Percentiles rank a stretch among this genome's conserved stretches.
Conservation (phyloP, 345 rosid species). For the Erucastrum elatum region DNA sequence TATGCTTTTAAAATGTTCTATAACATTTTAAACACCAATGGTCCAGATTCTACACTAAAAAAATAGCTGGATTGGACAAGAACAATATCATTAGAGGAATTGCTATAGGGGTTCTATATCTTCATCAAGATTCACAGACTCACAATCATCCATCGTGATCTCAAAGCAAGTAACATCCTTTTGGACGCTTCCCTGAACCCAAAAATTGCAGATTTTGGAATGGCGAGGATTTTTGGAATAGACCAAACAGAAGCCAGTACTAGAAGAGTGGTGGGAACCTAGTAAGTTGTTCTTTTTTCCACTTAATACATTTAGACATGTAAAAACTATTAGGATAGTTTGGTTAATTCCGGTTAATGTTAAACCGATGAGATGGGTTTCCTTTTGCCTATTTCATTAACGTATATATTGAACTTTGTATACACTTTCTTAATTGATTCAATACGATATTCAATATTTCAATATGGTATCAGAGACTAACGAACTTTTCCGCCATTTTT, state of each 20-base stretch:
- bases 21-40: background rate
- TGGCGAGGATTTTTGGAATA: slow-evolving; percentile 44
- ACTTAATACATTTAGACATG: background rate
- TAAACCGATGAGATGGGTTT: too few relatives aligned
- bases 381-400: too few relatives aligned
- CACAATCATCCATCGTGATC: background rate
- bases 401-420: too few relatives aligned
- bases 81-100: slow-evolving; percentile 47
- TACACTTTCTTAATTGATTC: too few relatives aligned
- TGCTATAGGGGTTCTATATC: slow-evolving; percentile 42
- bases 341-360: too few relatives aligned
- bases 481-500: too few relatives aligned
- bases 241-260: slow-evolving; percentile 46
- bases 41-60: slow-evolving; percentile 29
- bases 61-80: slow-evolving; percentile 38
- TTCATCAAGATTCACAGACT: slow-evolving; percentile 32
- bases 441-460: too few relatives aligned
- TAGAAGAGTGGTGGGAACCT: slow-evolving; percentile 46
- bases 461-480: too few relatives aligned
- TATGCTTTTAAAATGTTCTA: background rate
- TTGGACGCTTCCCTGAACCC: slow-evolving; percentile 48
- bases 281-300: slow-evolving; percentile 34
- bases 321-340: background rate
- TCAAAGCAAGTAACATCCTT: slow-evolving; percentile 41
- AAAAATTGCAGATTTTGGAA: slow-evolving; percentile 49